These are phyloP conservation scores for Cyamopsis tetragonoloba DNA, from an alignment of 306 rosid species.

Conservation along the genomic window DNA sequence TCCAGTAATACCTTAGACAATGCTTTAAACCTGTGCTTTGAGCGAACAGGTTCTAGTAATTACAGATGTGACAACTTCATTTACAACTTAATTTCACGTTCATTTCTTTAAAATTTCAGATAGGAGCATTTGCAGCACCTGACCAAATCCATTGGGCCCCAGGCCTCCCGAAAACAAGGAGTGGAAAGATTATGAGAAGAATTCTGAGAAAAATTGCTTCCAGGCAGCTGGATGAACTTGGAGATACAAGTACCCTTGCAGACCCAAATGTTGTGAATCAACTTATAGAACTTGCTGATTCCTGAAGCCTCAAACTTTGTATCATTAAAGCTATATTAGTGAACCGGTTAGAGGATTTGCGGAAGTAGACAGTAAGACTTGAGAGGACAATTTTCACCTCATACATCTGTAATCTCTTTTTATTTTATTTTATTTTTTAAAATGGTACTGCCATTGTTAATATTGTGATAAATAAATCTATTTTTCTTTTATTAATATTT, in stretches of 20 bases:
- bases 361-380: background rate
- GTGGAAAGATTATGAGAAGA: constrained; percentile 98
- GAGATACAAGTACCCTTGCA: constrained; percentile 94
- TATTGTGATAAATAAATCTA: background rate
- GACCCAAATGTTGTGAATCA: constrained; percentile 85
- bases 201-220: constrained; percentile 93
- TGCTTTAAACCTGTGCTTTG: background rate
- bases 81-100: background rate
- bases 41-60: background rate
- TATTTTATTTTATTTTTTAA: background rate
- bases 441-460: background rate
- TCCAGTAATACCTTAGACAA: background rate
- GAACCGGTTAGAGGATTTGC: background rate
- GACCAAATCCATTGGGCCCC: constrained; percentile 99
- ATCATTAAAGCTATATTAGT: constrained; percentile 17
- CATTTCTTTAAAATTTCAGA: constrained; percentile 53
- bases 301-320: constrained; percentile 34
- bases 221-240: constrained; percentile 84
- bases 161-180: constrained; percentile 97
- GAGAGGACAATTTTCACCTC: constrained; percentile 6
- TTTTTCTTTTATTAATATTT: no score
- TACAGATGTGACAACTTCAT: background rate
- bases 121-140: constrained; percentile 98
- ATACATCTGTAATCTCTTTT: background rate
- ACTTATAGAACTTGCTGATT: constrained; percentile 71